Evolutionary conservation across 805 yeast genomes (phyloP).

Genomic region (Ogataea zsoltii): DNA sequence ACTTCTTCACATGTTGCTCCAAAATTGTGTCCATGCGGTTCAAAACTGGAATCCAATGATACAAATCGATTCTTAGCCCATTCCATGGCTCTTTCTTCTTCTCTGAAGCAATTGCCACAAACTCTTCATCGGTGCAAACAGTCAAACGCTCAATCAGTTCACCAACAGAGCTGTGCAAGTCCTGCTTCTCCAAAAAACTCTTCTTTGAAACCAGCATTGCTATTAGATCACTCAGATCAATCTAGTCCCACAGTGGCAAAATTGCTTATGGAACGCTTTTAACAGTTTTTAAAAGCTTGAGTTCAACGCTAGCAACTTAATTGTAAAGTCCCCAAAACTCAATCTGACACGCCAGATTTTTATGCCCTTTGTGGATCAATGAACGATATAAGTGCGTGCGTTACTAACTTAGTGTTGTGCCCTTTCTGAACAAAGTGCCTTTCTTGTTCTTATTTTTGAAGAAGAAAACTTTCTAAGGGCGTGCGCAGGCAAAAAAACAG

Average conservation of each 20-base stretch:
- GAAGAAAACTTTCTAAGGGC: conserved; percentile 1
- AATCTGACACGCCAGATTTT: not conserved
- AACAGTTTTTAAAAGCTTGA: not conserved
- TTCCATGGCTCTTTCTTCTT: conserved; percentile 31
- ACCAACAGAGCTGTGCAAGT: conserved; percentile 20
- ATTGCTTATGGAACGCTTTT: not conserved
- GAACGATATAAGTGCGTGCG: not conserved
- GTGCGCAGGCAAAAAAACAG: not conserved
- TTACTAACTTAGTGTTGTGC: not conserved
- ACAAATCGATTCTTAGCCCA: conserved; percentile 48
- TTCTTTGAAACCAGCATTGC: conserved; percentile 20
- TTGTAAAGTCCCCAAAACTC: not conserved
- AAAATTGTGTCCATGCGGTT: conserved; percentile 73
- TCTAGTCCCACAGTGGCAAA: conserved; percentile 2
- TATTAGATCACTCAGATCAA: conserved; percentile 1
- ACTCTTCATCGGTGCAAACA: conserved; percentile 22
- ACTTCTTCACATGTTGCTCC: conserved; percentile 52
- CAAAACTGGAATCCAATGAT: conserved; percentile 75
- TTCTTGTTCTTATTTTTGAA: not conserved
- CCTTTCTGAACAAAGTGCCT: not conserved
- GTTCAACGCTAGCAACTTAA: not conserved
- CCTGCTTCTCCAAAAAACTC: conserved; percentile 21
- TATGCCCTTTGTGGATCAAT: conserved; percentile 1
- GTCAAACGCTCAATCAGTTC: conserved; percentile 18
- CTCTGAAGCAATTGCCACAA: conserved; percentile 18